Conservation (phyloP, 371 early-diverging fungal species). For the Entomophthora muscae region DNA sequence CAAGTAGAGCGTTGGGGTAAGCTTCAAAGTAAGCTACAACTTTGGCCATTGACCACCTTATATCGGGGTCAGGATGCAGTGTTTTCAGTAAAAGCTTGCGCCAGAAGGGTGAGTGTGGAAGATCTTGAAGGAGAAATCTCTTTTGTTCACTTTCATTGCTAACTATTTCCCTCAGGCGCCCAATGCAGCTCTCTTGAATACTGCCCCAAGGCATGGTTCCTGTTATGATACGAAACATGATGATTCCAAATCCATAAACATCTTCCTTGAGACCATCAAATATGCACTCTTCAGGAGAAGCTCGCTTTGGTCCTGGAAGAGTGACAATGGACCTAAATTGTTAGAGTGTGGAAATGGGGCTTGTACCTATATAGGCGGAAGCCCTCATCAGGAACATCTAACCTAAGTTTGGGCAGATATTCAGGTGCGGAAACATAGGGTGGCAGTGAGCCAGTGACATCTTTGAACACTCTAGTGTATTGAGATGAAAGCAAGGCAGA, state of each 20-base stretch:
- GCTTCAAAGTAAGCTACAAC: not conserved
- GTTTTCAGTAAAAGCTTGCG: not conserved
- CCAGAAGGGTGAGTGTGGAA: not conserved
- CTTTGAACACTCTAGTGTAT: not conserved
- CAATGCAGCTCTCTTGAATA: not conserved
- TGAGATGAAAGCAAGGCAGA: not conserved
- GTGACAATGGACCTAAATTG: not conserved
- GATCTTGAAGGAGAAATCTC: not conserved
- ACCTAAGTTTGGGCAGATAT: not conserved
- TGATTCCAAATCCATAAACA: not conserved
- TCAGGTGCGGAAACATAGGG: not conserved
- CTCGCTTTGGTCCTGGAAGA: not conserved
- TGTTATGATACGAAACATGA: not conserved
- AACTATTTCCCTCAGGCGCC: not conserved
- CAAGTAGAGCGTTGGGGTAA: not conserved
- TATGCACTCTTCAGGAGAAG: not conserved
- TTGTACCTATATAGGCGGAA: not conserved
- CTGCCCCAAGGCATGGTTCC: not conserved
- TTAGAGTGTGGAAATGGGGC: not conserved
- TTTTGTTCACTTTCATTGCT: not conserved
- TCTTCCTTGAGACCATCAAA: not conserved
- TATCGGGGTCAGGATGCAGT: not conserved
- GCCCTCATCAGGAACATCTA: not conserved
- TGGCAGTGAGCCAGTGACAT: not conserved
- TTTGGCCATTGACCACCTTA: not conserved